Evolutionary conservation across 2,329 filamentous ascomycete genomes (phyloP).

Genomic region (Geosmithia flava): DNA sequence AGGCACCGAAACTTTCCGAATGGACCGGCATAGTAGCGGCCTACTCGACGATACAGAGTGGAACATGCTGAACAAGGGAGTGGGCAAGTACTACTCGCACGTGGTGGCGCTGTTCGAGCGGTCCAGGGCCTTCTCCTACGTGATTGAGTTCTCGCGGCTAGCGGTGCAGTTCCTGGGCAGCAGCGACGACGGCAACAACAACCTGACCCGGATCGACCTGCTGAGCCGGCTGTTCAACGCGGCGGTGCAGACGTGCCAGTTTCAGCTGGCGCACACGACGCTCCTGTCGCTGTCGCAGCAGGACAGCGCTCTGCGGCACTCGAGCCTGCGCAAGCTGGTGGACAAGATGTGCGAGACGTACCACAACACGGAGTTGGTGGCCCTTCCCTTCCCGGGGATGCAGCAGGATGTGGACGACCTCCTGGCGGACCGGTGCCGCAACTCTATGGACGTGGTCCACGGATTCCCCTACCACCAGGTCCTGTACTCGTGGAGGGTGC

Average conservation of each 20-base stretch:
- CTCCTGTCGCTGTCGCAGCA: conserved; percentile 53
- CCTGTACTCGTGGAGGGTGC: conserved; percentile 82
- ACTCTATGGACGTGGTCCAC: conserved; percentile 50
- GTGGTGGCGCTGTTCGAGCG: conserved; percentile 73
- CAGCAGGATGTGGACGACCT: conserved; percentile 69
- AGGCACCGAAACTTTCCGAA: conserved; percentile 33
- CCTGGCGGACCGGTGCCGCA: conserved; percentile 58
- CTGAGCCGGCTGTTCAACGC: conserved; percentile 76
- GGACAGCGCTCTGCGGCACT: conserved; percentile 58
- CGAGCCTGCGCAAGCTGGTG: conserved; percentile 58
- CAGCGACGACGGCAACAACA: conserved; percentile 17
- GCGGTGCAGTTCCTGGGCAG: conserved; percentile 50
- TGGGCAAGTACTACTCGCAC: conserved; percentile 78
- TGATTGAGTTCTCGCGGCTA: conserved; percentile 71
- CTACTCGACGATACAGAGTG: conserved; percentile 69
- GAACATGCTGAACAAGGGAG: conserved; percentile 55
- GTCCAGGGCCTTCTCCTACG: conserved; percentile 63
- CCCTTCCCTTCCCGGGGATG: conserved; percentile 67
- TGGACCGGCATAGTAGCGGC: conserved; percentile 44
- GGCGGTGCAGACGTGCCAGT: conserved; percentile 66
- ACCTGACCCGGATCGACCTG: conserved; percentile 52
- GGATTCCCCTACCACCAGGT: conserved; percentile 81
- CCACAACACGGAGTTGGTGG: conserved; percentile 55
- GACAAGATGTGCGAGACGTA: conserved; percentile 57
- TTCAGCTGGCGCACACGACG: conserved; percentile 70